Conservation (phyloP, 2,329 filamentous ascomycete genomes). For the Periconia macrospinosa region DNA sequence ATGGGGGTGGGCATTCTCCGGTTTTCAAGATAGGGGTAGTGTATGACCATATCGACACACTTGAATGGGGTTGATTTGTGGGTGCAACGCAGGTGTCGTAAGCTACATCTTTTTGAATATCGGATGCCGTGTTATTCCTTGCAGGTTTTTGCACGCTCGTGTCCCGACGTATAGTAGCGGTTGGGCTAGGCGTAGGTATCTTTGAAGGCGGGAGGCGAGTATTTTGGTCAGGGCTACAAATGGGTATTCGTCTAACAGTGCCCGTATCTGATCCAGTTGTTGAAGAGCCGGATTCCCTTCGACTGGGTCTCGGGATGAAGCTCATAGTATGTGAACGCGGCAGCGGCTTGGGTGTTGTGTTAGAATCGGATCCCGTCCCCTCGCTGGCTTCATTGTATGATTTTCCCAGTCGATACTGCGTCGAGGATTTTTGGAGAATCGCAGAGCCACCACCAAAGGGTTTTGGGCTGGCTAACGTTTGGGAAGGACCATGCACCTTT, state of each 20-base stretch:
- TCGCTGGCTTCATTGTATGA: neutral
- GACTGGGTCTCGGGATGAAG: slow-evolving; percentile 33
- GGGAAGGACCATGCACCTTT: slow-evolving; percentile 5
- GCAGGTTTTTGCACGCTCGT: slow-evolving; percentile 33
- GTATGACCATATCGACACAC: slow-evolving; percentile 25
- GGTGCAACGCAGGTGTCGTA: slow-evolving; percentile 14
- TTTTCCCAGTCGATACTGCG: neutral
- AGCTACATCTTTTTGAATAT: slow-evolving; percentile 21
- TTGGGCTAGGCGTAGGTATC: slow-evolving; percentile 34
- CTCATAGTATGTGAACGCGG: slow-evolving; percentile 36
- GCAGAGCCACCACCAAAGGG: neutral
- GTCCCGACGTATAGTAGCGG: slow-evolving; percentile 15
- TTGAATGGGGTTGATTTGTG: slow-evolving; percentile 12
- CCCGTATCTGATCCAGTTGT: slow-evolving; percentile 4
- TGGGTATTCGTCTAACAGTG: neutral
- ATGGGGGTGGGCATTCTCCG: neutral
- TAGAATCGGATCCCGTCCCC: slow-evolving; percentile 6
- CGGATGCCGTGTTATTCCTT: slow-evolving; percentile 13
- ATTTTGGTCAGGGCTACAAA: slow-evolving; percentile 8
- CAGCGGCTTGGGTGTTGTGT: slow-evolving; percentile 21
- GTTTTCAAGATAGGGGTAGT: slow-evolving; percentile 32
- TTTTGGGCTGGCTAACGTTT: slow-evolving; percentile 1
- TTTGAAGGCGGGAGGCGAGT: slow-evolving; percentile 18
- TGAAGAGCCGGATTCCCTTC: slow-evolving; percentile 11
- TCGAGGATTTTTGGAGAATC: neutral